These are phyloP conservation scores for Pyricularia grisea DNA, from an alignment of 2,329 filamentous ascomycete species.

Conservation along the genomic window DNA sequence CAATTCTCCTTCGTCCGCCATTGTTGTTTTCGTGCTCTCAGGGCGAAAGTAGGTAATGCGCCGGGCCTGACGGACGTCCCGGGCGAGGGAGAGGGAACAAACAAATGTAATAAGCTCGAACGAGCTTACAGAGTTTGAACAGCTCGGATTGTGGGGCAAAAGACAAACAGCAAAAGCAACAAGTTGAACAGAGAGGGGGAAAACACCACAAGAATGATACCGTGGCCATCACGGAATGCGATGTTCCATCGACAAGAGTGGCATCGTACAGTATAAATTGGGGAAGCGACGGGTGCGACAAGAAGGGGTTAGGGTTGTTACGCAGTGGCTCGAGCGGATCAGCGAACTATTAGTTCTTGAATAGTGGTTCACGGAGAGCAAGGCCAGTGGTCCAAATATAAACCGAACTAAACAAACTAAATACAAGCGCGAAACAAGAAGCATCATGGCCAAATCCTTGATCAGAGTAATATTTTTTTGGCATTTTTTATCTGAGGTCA, in stretches of 20 bases:
- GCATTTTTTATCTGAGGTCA: no score
- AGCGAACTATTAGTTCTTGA: not conserved
- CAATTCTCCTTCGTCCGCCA: conserved; percentile 3
- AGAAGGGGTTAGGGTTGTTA: not conserved
- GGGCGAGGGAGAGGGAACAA: not conserved
- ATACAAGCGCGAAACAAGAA: no score
- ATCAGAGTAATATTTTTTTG: no score
- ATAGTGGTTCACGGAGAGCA: not conserved
- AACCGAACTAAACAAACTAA: not conserved
- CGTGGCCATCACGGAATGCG: not conserved
- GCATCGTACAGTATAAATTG: not conserved
- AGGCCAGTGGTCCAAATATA: not conserved
- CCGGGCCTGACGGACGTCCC: not conserved
- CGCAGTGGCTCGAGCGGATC: no score
- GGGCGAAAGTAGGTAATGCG: not conserved
- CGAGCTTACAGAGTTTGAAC: not conserved
- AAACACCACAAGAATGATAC: not conserved
- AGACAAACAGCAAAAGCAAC: not conserved
- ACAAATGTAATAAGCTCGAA: not conserved
- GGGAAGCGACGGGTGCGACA: not conserved
- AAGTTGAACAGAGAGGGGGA: not conserved
- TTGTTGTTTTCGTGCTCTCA: not conserved
- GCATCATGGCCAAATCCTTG: no score
- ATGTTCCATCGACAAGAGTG: not conserved
- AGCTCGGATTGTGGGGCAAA: not conserved